A percentile compares a stretch with the other conserved stretches of the same genome.
These are phyloP conservation scores for Petrea volubilis DNA, from an alignment of 257 asterid genomes.

Conservation along the genomic window DNA sequence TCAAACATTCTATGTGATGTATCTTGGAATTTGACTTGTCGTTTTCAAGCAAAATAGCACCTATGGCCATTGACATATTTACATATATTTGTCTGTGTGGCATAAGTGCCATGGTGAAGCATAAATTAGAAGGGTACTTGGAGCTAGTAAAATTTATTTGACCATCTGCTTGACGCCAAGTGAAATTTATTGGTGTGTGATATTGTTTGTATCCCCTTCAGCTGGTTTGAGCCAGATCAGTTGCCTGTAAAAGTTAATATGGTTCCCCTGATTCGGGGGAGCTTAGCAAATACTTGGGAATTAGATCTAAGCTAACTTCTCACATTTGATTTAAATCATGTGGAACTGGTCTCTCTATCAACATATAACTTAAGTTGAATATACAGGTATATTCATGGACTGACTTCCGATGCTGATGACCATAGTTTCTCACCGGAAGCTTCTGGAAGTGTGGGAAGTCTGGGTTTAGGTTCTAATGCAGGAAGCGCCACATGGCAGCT, in stretches of 20 bases:
- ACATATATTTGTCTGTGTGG: too few relatives aligned
- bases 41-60: not conserved
- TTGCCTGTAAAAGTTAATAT: too few relatives aligned
- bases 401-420: constrained; percentile 47
- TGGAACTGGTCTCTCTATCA: not conserved
- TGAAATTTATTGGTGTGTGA: too few relatives aligned
- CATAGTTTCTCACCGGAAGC: constrained; percentile 61
- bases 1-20: not conserved
- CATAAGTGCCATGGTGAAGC: too few relatives aligned
- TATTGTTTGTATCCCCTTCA: too few relatives aligned
- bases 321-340: not conserved
- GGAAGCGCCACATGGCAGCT: constrained; percentile 62
- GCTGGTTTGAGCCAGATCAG: too few relatives aligned
- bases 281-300: too few relatives aligned
- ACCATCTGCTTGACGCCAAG: too few relatives aligned
- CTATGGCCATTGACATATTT: too few relatives aligned
- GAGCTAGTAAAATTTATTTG: too few relatives aligned
- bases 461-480: constrained; percentile 55
- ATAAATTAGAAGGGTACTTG: too few relatives aligned
- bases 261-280: too few relatives aligned
- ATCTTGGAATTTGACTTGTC: not conserved
- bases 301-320: not conserved
- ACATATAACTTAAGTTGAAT: constrained; percentile 6
- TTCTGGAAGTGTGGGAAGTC: constrained; percentile 50
- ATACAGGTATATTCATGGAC: constrained; percentile 68